These are phyloP conservation scores for Ormosia semicastrata DNA, from an alignment of 306 rosid genomes.

Conservation along the genomic window DNA sequence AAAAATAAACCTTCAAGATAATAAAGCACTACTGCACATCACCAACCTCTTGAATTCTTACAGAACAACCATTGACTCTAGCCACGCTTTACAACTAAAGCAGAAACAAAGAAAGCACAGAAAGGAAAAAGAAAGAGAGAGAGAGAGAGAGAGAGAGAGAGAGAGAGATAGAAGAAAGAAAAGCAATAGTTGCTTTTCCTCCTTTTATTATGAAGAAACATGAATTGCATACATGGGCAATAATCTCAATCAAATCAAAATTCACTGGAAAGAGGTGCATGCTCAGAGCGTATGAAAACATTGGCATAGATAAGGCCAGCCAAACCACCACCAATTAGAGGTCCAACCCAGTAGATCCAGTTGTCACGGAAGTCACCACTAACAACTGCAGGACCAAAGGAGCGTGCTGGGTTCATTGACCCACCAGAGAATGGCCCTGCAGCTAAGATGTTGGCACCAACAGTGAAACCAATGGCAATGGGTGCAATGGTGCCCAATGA, in stretches of 20 bases:
- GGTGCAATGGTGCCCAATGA: conserved; percentile 79
- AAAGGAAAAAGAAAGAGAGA: neutral
- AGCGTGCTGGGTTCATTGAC: conserved; percentile 92
- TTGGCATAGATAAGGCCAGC: conserved; percentile 86
- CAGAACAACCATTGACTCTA: conserved; percentile 24
- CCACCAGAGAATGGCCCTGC: conserved; percentile 95
- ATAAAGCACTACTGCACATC: conserved; percentile 11
- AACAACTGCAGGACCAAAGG: conserved; percentile 89
- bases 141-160: neutral
- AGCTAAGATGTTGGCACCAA: conserved; percentile 89
- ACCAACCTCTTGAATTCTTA: conserved; percentile 34
- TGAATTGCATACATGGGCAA: neutral
- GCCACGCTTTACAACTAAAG: conserved; percentile 29
- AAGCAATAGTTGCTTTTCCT: conserved; percentile 20
- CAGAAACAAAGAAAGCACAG: neutral
- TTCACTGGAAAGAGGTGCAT: conserved; percentile 54
- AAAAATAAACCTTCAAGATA: neutral
- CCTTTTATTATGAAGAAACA: conserved; percentile 23
- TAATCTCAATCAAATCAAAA: conserved; percentile 15
- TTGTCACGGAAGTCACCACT: conserved; percentile 71
- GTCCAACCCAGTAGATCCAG: conserved; percentile 97
- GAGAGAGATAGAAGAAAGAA: neutral
- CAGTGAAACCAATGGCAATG: conserved; percentile 87
- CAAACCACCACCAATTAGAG: conserved; percentile 78
- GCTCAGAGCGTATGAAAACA: conserved; percentile 55